Evolutionary conservation across 2,329 filamentous ascomycete genomes (phyloP).

Genomic region (Xylariaceae sp.): DNA sequence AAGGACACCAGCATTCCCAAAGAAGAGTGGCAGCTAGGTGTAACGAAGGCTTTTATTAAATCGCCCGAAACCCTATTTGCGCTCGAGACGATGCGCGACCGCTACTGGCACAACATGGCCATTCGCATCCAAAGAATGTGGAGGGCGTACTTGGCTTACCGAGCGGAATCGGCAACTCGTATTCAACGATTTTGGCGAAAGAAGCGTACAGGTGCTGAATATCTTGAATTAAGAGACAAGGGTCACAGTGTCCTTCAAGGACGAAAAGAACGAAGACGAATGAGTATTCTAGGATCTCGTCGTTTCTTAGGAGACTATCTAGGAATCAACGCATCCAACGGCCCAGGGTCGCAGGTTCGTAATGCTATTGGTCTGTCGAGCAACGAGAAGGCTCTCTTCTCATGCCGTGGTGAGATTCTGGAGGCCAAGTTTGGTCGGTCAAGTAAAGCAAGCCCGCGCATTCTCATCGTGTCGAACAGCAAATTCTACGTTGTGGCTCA

Average conservation of each 20-base stretch:
- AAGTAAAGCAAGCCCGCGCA: slow-evolving; percentile 86
- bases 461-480: slow-evolving; percentile 77
- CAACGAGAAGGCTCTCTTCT: slow-evolving; percentile 80
- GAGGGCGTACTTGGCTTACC: slow-evolving; percentile 92
- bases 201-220: slow-evolving; percentile 86
- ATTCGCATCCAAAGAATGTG: slow-evolving; percentile 96
- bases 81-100: slow-evolving; percentile 93
- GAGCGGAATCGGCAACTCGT: slow-evolving; percentile 85
- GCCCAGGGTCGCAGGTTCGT: slow-evolving; percentile 78
- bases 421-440: slow-evolving; percentile 96
- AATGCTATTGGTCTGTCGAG: slow-evolving; percentile 67
- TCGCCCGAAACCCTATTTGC: slow-evolving; percentile 96
- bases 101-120: slow-evolving; percentile 99
- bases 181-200: slow-evolving; percentile 97
- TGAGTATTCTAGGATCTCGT: slow-evolving; percentile 86
- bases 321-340: slow-evolving; percentile 76
- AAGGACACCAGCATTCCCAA: slow-evolving; percentile 94
- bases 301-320: slow-evolving; percentile 95
- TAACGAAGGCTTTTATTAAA: slow-evolving; percentile 97
- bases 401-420: slow-evolving; percentile 83
- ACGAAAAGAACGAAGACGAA: slow-evolving; percentile 86
- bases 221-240: slow-evolving; percentile 81
- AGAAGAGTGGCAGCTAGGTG: slow-evolving; percentile 96
- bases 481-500: slow-evolving; percentile 90
- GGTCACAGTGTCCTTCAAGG: slow-evolving; percentile 79